phyloP scores from a whole-genome alignment of 202 grass and related monocot species.

The Hordeum pubiflorum region DNA sequence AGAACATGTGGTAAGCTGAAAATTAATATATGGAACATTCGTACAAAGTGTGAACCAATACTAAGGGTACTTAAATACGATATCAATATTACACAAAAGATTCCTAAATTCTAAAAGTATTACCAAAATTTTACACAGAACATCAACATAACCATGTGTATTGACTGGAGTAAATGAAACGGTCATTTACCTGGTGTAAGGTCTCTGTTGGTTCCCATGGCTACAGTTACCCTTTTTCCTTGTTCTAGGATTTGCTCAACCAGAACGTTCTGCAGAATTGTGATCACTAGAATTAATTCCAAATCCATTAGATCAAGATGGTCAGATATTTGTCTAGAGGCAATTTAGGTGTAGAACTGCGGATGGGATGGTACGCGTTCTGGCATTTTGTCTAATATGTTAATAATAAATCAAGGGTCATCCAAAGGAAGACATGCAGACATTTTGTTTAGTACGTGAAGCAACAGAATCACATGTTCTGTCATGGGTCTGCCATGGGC shows the following conservation, averaged over 20 bases:
- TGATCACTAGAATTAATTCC: slow-evolving; percentile 1
- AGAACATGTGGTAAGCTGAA: background rate
- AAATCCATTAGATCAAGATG: background rate
- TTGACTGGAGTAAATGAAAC: background rate
- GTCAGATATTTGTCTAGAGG: slow-evolving; percentile 1
- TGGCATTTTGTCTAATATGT: slow-evolving; percentile 7
- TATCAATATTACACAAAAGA: background rate
- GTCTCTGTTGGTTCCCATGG: slow-evolving; percentile 75
- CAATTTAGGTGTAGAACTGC: background rate
- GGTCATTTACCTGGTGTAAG: slow-evolving; percentile 57
- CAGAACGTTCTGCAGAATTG: slow-evolving; percentile 64
- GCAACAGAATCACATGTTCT: background rate
- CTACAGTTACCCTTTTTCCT: slow-evolving; percentile 75
- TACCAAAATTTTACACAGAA: background rate
- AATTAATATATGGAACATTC: background rate
- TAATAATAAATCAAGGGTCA: background rate
- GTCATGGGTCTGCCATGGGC: background rate
- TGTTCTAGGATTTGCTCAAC: slow-evolving; percentile 74
- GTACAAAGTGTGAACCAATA: background rate
- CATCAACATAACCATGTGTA: background rate
- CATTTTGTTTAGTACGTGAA: background rate
- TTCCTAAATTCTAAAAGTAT: background rate
- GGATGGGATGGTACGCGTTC: background rate
- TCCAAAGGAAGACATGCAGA: background rate
- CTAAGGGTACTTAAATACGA: background rate